These are phyloP conservation scores for Stevia rebaudiana DNA, from an alignment of 140 eudicot genomes.

Conservation along the genomic window DNA sequence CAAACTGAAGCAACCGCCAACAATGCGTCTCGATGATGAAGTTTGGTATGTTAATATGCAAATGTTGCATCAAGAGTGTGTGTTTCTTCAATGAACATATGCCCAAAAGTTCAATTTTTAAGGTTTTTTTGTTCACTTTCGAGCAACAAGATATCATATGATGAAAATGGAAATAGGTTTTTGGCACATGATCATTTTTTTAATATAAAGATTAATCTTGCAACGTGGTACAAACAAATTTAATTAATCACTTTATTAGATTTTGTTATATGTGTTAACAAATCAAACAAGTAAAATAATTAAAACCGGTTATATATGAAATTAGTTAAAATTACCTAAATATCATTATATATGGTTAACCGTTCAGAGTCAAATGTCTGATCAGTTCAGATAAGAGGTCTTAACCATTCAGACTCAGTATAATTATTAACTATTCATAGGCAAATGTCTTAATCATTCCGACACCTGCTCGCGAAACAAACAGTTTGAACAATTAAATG, in stretches of 20 bases:
- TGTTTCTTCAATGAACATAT: slow-evolving; percentile 4
- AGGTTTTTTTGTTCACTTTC: neutral
- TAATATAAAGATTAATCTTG: too few species aligned
- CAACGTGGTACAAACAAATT: neutral
- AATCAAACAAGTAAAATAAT: neutral
- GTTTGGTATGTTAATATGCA: slow-evolving; percentile 19
- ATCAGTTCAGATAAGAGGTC: too few species aligned
- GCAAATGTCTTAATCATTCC: too few species aligned
- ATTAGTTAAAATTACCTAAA: neutral
- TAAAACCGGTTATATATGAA: neutral
- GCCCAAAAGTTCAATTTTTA: neutral
- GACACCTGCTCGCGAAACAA: too few species aligned
- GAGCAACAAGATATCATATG: slow-evolving; percentile 3
- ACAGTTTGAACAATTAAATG: too few species aligned
- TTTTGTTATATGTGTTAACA: neutral
- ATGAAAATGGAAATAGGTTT: slow-evolving; percentile 13
- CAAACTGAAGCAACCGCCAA: neutral
- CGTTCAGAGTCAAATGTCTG: too few species aligned
- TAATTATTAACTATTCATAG: too few species aligned
- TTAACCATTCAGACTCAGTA: too few species aligned
- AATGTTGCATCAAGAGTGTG: slow-evolving; percentile 1
- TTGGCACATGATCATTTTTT: neutral
- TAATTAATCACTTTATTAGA: neutral
- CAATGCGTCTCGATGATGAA: slow-evolving; percentile 1
- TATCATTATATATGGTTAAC: too few species aligned